phyloP scores from a whole-genome alignment of 148 eudicot species.

The Spergularia bocconei region DNA sequence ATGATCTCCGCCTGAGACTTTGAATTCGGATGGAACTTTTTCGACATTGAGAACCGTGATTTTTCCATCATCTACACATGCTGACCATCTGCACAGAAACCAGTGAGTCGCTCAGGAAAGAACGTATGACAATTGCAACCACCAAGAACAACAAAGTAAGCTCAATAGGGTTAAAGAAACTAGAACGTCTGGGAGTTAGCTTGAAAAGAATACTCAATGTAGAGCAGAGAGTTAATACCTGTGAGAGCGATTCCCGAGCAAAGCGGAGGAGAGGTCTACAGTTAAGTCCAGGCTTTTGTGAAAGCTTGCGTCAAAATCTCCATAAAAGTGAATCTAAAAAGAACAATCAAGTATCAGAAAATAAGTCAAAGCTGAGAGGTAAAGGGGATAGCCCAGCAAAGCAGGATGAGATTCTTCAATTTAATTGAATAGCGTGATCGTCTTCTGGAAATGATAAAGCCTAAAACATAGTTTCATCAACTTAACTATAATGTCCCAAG shows the following conservation, averaged over 20 bases:
- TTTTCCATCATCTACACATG: slow-evolving; percentile 85
- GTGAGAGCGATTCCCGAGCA: slow-evolving; percentile 86
- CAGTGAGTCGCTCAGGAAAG: not conserved
- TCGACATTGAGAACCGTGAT: slow-evolving; percentile 70
- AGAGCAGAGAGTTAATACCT: slow-evolving; percentile 35
- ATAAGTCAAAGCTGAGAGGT: not conserved
- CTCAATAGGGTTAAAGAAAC: not conserved
- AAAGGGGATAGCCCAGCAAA: not conserved
- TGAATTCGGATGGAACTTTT: slow-evolving; percentile 57
- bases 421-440: not conserved
- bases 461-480: not conserved
- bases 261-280: slow-evolving; percentile 67
- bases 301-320: slow-evolving; percentile 86
- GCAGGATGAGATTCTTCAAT: not conserved
- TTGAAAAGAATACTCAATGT: not conserved
- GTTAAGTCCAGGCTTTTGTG: slow-evolving; percentile 81
- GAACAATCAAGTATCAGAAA: not conserved
- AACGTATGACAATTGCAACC: not conserved
- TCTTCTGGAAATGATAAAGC: not conserved
- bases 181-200: not conserved
- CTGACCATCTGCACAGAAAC: slow-evolving; percentile 67
- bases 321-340: slow-evolving; percentile 72
- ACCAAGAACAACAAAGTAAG: not conserved
- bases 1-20: slow-evolving; percentile 77
- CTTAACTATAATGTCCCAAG: not conserved